Evolutionary conservation across 805 yeast genomes (phyloP).

Genomic region (Spathaspora gorwiae): DNA sequence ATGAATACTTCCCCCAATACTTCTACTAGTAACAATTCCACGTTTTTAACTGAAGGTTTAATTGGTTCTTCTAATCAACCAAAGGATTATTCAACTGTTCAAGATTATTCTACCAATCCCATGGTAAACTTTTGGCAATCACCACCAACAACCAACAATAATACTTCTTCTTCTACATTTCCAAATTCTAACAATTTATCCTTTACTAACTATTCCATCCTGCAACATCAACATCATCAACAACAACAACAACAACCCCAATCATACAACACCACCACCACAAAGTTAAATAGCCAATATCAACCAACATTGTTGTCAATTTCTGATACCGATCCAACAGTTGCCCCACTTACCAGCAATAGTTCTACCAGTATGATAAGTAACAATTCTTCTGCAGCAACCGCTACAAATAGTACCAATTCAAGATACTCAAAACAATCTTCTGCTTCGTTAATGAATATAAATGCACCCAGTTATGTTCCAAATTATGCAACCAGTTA

Average conservation of each 20-base stretch:
- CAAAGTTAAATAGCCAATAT: background rate
- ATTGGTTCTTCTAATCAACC: constrained; percentile 1
- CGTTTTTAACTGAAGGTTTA: background rate
- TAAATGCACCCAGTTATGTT: constrained; percentile 28
- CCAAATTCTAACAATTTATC: background rate
- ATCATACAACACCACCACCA: background rate
- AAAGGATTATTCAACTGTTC: background rate
- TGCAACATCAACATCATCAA: background rate
- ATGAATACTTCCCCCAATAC: background rate
- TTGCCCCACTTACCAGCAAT: background rate
- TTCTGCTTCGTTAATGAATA: constrained; percentile 16
- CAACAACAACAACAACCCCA: background rate
- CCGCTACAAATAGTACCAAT: background rate
- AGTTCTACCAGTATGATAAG: background rate
- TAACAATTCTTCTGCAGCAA: background rate
- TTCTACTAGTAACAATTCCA: background rate
- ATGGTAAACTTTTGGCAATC: constrained; percentile 13
- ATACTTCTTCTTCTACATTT: background rate
- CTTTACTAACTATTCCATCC: background rate
- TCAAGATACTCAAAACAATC: background rate
- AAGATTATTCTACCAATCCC: constrained; percentile 2
- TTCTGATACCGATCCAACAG: too few species aligned
- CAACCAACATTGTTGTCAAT: background rate
- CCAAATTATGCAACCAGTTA: constrained; percentile 14
- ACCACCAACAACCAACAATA: too few species aligned